Conservation (phyloP, 2,329 filamentous ascomycete genomes). For the Metarhizium brunneum region DNA sequence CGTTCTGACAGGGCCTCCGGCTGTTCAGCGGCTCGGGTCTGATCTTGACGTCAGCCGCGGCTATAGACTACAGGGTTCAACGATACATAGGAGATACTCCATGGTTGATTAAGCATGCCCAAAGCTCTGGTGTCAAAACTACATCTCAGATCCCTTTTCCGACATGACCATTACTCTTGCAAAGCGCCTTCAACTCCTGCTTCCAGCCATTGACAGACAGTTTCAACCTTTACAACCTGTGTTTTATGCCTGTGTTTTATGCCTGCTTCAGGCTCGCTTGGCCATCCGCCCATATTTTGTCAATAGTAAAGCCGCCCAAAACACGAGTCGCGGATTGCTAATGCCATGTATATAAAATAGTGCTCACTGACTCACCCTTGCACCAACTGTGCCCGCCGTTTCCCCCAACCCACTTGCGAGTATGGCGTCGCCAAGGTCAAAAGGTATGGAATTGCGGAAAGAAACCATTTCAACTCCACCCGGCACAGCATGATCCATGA, state of each 20-base stretch:
- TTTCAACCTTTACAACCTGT: no score
- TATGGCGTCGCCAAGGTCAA: conserved; percentile 25
- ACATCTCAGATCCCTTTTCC: no score
- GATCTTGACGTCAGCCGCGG: background rate
- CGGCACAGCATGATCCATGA: background rate
- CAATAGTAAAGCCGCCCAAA: background rate
- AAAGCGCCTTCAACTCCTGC: no score
- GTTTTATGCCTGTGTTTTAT: no score
- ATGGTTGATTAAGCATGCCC: no score
- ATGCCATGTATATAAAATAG: conserved; percentile 18
- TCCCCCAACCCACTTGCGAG: conserved; percentile 40
- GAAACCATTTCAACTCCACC: background rate
- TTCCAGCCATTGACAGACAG: no score
- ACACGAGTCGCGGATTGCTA: background rate
- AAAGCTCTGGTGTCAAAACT: no score
- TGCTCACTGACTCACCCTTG: conserved; percentile 46
- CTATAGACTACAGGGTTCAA: no score
- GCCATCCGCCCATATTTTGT: background rate
- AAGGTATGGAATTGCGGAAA: conserved; percentile 9
- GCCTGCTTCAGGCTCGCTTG: background rate
- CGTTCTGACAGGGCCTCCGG: background rate
- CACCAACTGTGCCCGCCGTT: conserved; percentile 42
- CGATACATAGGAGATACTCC: no score
- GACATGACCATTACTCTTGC: no score
- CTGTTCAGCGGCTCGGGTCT: background rate